phyloP scores from a whole-genome alignment of 805 yeast species.

The Scheffersomyces stipitis region DNA sequence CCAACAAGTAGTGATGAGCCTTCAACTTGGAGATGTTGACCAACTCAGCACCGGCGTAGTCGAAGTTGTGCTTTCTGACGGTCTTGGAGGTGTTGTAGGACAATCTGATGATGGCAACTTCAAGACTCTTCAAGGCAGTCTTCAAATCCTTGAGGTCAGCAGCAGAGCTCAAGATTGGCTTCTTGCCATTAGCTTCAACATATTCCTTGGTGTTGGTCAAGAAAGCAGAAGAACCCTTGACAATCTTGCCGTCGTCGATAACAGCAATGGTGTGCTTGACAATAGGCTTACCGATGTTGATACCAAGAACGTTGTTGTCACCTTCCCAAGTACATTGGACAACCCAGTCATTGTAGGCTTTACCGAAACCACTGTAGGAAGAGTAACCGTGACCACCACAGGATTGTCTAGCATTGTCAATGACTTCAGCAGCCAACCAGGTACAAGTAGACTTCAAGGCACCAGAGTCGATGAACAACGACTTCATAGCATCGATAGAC shows the following conservation, averaged over 20 bases:
- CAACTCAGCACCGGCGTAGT: slow-evolving; percentile 46
- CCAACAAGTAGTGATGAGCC: slow-evolving; percentile 49
- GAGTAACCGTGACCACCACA: slow-evolving; percentile 98
- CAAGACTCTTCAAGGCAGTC: slow-evolving; percentile 34
- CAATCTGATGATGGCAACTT: slow-evolving; percentile 41
- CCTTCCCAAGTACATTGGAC: slow-evolving; percentile 99
- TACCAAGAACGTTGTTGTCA: slow-evolving; percentile 83
- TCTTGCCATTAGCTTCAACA: slow-evolving; percentile 18
- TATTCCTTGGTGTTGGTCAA: slow-evolving; percentile 29
- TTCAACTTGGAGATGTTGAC: slow-evolving; percentile 49
- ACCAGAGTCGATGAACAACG: slow-evolving; percentile 80
- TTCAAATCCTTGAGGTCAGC: slow-evolving; percentile 27
- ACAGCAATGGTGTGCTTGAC: slow-evolving; percentile 47
- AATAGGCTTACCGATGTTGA: slow-evolving; percentile 80
- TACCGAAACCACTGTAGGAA: slow-evolving; percentile 88
- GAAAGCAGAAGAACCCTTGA: slow-evolving; percentile 49
- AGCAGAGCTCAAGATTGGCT: slow-evolving; percentile 29
- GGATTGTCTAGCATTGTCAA: slow-evolving; percentile 88
- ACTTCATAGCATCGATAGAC: slow-evolving; percentile 65
- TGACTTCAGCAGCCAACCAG: slow-evolving; percentile 77
- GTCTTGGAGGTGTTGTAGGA: slow-evolving; percentile 29
- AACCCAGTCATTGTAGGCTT: slow-evolving; percentile 90
- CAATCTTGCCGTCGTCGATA: slow-evolving; percentile 38
- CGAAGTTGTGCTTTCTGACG: slow-evolving; percentile 42
- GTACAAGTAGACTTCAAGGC: slow-evolving; percentile 87